Evolutionary conservation across 176 grass and related monocot species (phyloP).

Genomic region (Chrysopogon serrulatus): DNA sequence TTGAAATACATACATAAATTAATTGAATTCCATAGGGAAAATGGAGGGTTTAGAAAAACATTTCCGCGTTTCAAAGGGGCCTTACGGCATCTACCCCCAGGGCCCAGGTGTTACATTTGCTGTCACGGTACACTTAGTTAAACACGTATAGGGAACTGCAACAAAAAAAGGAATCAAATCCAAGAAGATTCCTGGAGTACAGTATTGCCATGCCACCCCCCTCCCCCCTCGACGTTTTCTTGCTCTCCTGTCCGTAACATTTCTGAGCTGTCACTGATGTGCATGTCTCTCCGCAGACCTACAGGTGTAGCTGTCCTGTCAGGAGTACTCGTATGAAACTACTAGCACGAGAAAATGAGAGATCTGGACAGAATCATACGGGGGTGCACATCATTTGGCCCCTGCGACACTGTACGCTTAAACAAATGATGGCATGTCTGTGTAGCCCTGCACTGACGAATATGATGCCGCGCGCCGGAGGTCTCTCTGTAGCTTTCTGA

Average conservation of each 20-base stretch:
- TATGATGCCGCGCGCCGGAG: neutral
- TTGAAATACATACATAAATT: no score
- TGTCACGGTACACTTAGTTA: no score
- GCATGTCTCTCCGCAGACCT: conserved; percentile 12
- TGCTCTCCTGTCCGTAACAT: neutral
- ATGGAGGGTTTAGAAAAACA: no score
- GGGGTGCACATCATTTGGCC: neutral
- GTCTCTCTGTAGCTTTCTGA: neutral
- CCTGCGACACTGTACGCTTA: conserved; percentile 4
- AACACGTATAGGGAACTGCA: neutral
- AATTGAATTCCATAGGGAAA: no score
- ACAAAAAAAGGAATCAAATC: conserved; percentile 13
- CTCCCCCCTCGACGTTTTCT: neutral
- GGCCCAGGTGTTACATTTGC: no score
- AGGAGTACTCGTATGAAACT: conserved; percentile 35
- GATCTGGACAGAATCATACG: conserved; percentile 22
- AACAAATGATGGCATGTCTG: neutral
- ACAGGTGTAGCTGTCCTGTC: conserved; percentile 36
- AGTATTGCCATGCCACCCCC: neutral
- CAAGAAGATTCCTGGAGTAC: conserved; percentile 24
- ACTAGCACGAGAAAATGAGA: neutral
- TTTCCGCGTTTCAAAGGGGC: no score
- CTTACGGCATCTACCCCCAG: no score
- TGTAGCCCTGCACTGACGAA: neutral
- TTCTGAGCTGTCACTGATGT: conserved; percentile 21